Evolutionary conservation across 805 yeast species (phyloP), one percentile per base, ranked within the genome.

Genomic region (Lipomyces anomalus): DNA sequence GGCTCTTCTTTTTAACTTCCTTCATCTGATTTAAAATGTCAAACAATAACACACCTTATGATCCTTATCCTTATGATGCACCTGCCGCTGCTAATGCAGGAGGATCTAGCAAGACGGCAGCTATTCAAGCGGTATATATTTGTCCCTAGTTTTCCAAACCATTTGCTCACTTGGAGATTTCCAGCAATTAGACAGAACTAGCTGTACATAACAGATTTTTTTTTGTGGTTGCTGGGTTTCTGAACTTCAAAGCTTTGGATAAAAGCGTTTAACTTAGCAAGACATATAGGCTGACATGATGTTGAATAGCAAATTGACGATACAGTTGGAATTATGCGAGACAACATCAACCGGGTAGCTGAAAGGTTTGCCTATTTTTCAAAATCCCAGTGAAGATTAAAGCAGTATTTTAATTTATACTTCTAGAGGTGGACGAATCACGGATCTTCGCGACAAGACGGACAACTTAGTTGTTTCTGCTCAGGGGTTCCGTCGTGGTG

Each of bases 241-340:
- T 63, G 58, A 44, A 60, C 65, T 22, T 63, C 64, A 49, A 67
- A 64, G 48, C 66, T 63, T 30, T 64, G 61, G 55, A 62, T 63
- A 40, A 67, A 67, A 22, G 60, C 64, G 46, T 20, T 52, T 51
- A 52, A 20, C 63, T 62, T 49, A 63, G 60, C 29, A 65, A 61
- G 13, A 2, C 58, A 59, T 26, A 33, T 24, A 34, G 24, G 21
- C n/a, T 17, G 7, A 28, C 16, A 36, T n/a, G 42, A 63, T 18
- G 11, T n/a, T 17, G 18, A 21, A 30, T 44, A 78, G 76, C 92
- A 86, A 74, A 85, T 87, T 64, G 92, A 86, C 67, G 96, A 87
- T 62, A 89, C 98, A 13, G 96, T 92, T 36, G 97, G 95, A 16
- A 84, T 89, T 63, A 92, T 90, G 98, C 78, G 97, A 68, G 95